Conservation (phyloP, 2,329 filamentous ascomycete genomes). For the Pyrenophora teres region DNA sequence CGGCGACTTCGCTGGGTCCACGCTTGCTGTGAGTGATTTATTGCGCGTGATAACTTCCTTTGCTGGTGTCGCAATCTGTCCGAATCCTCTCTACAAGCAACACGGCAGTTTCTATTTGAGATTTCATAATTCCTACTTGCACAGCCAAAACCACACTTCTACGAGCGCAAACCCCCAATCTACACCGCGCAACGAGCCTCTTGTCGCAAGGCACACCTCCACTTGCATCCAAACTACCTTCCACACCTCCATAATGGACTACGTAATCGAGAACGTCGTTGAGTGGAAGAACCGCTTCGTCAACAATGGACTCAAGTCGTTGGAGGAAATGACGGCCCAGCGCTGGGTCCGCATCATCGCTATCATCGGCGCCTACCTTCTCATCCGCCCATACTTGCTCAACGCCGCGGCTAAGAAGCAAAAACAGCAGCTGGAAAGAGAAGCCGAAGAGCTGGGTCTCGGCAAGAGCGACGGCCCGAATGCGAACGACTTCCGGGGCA, state of each 20-base stretch:
- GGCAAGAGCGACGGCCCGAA: constrained; percentile 37
- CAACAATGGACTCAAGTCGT: constrained; percentile 50
- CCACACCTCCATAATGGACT: constrained; percentile 19
- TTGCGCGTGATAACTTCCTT: constrained; percentile 6
- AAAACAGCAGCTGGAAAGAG: constrained; percentile 65
- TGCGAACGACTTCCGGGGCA: constrained; percentile 43
- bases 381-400: constrained; percentile 73
- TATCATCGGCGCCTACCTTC: constrained; percentile 73
- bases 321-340: constrained; percentile 50
- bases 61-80: background rate
- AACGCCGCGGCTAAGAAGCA: constrained; percentile 68
- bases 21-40: constrained; percentile 14
- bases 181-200: background rate
- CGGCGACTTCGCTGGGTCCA: background rate
- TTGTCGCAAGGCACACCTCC: background rate
- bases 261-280: constrained; percentile 31
- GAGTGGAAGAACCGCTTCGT: constrained; percentile 45
- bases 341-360: constrained; percentile 70
- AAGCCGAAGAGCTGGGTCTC: constrained; percentile 48
- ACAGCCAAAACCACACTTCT: too few species aligned
- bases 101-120: background rate
- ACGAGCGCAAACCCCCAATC: background rate
- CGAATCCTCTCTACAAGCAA: background rate
- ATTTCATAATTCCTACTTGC: too few species aligned
- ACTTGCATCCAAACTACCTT: constrained; percentile 1